phyloP scores from a whole-genome alignment of 129 eudicot genomes.

The Pulicaria dysenterica region DNA sequence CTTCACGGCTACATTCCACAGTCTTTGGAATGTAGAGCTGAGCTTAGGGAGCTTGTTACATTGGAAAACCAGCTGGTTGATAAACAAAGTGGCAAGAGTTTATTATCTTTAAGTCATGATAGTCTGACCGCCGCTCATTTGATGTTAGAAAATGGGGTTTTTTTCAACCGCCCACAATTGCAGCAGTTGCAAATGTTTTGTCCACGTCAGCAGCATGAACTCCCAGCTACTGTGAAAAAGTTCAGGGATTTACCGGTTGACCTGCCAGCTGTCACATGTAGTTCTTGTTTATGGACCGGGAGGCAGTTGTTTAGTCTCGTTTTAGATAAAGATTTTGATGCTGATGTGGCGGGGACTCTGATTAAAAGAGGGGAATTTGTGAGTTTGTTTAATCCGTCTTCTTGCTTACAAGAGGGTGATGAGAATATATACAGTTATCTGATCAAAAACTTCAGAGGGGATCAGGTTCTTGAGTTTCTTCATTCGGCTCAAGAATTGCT shows the following conservation, averaged over 20 bases:
- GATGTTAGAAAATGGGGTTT: constrained; percentile 62
- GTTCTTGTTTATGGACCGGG: constrained; percentile 73
- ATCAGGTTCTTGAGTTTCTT: constrained; percentile 58
- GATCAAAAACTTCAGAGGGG: constrained; percentile 39
- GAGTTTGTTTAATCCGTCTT: constrained; percentile 49
- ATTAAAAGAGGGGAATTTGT: constrained; percentile 71
- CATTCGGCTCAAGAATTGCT: constrained; percentile 72
- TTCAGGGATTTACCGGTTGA: constrained; percentile 18
- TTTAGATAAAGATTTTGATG: constrained; percentile 58
- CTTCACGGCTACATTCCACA: constrained; percentile 88
- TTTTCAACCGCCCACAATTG: constrained; percentile 49
- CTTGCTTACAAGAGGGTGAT: constrained; percentile 63
- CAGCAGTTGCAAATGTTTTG: constrained; percentile 90
- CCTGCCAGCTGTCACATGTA: not conserved
- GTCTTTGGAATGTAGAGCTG: constrained; percentile 62
- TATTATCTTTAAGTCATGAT: constrained; percentile 74
- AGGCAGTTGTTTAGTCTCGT: constrained; percentile 74
- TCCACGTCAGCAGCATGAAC: constrained; percentile 35
- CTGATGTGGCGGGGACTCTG: constrained; percentile 37
- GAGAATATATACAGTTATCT: constrained; percentile 59
- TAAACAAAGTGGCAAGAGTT: constrained; percentile 74
- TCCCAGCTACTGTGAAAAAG: constrained; percentile 53
- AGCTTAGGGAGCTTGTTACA: constrained; percentile 79
- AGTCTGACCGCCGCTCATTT: constrained; percentile 87
- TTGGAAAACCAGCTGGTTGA: constrained; percentile 62